Evolutionary conservation across 257 asterid genomes (phyloP).

Genomic region (Thymus quinquecostatus): DNA sequence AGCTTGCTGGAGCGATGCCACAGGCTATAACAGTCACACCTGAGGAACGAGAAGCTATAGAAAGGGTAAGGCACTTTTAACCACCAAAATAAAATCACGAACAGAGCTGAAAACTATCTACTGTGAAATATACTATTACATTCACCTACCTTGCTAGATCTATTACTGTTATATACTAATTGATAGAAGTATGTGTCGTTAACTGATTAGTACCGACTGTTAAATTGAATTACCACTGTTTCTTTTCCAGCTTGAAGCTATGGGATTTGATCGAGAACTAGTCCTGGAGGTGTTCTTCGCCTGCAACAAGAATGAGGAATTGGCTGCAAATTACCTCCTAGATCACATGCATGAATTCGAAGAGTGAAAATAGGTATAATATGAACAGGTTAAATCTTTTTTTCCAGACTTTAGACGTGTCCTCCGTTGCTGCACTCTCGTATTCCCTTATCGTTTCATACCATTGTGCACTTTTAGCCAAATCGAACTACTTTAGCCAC

Average conservation of each 20-base stretch:
- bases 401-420: neutral
- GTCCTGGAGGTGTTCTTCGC: conserved; percentile 83
- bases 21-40: conserved; percentile 69
- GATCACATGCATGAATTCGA: conserved; percentile 87
- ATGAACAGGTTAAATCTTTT: conserved; percentile 13
- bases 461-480: neutral
- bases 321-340: conserved; percentile 92
- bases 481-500: conserved; percentile 21
- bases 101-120: neutral
- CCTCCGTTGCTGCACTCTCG: neutral
- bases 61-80: conserved; percentile 53
- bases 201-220: neutral
- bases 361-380: conserved; percentile 44
- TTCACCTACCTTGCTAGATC: neutral
- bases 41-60: conserved; percentile 76
- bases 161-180: neutral
- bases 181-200: neutral
- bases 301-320: conserved; percentile 92
- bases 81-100: neutral
- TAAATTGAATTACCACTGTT: neutral
- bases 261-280: conserved; percentile 81
- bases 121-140: neutral
- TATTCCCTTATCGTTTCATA: neutral
- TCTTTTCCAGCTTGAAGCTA: conserved; percentile 73
- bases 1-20: conserved; percentile 69